Percentiles rank a stretch among this genome's conserved stretches.
Evolutionary conservation across 352 stramenopile genomes (phyloP).

Genomic region (Pythium dissotocum): DNA sequence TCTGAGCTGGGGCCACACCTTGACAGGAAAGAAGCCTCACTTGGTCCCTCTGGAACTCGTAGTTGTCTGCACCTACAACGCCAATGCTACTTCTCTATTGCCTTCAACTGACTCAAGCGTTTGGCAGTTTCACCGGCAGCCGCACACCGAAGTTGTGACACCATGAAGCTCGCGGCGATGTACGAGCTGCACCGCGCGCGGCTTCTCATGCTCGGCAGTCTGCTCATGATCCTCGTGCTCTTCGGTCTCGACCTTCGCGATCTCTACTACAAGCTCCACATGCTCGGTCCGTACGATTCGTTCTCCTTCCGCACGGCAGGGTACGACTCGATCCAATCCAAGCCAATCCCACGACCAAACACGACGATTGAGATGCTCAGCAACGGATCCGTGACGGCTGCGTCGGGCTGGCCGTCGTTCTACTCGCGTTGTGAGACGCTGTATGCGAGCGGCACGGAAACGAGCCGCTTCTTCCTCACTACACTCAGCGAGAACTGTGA

Average conservation of each 20-base stretch:
- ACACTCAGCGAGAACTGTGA: constrained; percentile 15
- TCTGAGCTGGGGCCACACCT: too few relatives aligned
- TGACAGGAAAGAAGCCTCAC: too few relatives aligned
- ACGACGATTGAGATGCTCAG: constrained; percentile 11
- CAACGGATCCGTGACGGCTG: constrained; percentile 7
- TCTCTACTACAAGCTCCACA: constrained; percentile 25
- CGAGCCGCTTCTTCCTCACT: constrained; percentile 16
- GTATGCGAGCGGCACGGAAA: constrained; percentile 15
- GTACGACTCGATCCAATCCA: constrained; percentile 15
- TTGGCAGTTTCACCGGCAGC: too few relatives aligned
- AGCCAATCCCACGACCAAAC: constrained; percentile 9
- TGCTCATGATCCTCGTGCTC: constrained; percentile 19
- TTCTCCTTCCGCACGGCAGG: constrained; percentile 19
- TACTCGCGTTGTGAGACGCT: constrained; percentile 20
- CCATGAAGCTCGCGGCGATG: not conserved
- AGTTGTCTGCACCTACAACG: too few relatives aligned
- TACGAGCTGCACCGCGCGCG: constrained; percentile 10
- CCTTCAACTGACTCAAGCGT: too few relatives aligned
- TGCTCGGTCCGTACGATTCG: constrained; percentile 23
- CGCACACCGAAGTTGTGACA: not conserved
- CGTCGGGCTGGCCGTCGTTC: constrained; percentile 23
- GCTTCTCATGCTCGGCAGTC: constrained; percentile 13
- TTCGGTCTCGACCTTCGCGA: constrained; percentile 22
- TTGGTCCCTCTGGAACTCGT: too few relatives aligned
- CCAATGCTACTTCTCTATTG: too few relatives aligned